Evolutionary conservation across 1,284 basidiomycete species (phyloP), one percentile per base, ranked within the genome.

Genomic region (Ustilago vetiveriae): DNA sequence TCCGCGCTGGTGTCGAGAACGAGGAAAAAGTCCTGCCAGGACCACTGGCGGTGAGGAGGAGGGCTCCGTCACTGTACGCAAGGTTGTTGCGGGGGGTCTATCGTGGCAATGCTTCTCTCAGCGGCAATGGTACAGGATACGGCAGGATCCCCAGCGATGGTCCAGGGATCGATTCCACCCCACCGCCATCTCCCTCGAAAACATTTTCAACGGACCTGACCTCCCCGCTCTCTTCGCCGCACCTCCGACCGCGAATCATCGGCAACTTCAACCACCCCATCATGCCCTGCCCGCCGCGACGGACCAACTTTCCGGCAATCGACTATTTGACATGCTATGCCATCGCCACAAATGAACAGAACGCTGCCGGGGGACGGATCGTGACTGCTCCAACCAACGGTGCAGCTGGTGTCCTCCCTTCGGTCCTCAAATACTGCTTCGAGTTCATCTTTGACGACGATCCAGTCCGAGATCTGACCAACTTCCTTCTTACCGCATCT

Each of bases 351-450:
- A 85, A 85, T 68, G 85, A 86, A 75, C 92, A 94, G 22, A 96
- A 96, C 76, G 94, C 94, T 3, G 88, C 89, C 16, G 94, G 94
- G 0, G 92, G 94, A 0, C 86, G 94, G 16, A 94, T 98, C 48
- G 94, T 98, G 21, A 97, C 94, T 4, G 92, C 92, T 0, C 94
- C 94, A 0, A 95, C 92, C 6, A 91, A 92, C 76, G 85, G 85
- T 14, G 85, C 85, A 0, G 82, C 84, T 1, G 94, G 94, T 14
- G 91, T 97, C 40, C 94, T 98, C 43, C 94, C 95, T 4, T 89
- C 92, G 0, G 94, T 86, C 9, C 78, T 85, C 41, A 92, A 94
- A 82, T 95, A 94, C 74, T 88, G 93, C 45, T 82, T 90, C 24
- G 92, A 94, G 87, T 95, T 95, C 82, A 64, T 76, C 41, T 72